Conservation (phyloP, 2,329 filamentous ascomycete genomes). For the Dendryphion nanum region DNA sequence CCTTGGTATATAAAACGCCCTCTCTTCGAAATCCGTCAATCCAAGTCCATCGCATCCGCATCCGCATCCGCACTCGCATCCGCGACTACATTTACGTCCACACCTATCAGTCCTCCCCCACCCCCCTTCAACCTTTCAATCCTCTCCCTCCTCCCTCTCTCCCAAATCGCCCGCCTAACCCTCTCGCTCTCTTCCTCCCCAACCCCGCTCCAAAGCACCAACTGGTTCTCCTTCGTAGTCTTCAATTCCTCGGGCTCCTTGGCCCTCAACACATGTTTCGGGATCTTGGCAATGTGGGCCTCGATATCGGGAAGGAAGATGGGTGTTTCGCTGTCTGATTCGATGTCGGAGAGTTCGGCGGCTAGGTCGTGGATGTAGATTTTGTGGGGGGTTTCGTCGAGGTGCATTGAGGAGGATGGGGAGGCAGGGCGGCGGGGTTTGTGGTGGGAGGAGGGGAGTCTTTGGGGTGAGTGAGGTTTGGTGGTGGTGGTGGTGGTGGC, state of each 20-base stretch:
- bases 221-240: slow-evolving; percentile 52
- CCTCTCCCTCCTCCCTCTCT: slow-evolving; percentile 66
- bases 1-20: not conserved
- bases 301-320: slow-evolving; percentile 85
- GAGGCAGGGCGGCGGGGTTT: slow-evolving; percentile 33
- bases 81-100: too few relatives aligned
- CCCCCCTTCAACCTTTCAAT: slow-evolving; percentile 1
- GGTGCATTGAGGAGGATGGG: slow-evolving; percentile 72
- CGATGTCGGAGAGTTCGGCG: slow-evolving; percentile 73
- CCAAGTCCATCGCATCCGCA: slow-evolving; percentile 67
- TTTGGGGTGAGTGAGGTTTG: slow-evolving; percentile 8
- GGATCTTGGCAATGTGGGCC: slow-evolving; percentile 71
- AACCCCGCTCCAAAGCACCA: slow-evolving; percentile 79
- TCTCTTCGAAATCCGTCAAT: slow-evolving; percentile 33
- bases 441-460: slow-evolving; percentile 16
- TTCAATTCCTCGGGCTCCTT: slow-evolving; percentile 38
- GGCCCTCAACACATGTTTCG: slow-evolving; percentile 62
- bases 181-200: slow-evolving; percentile 70
- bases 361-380: slow-evolving; percentile 91
- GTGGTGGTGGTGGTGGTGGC: slow-evolving; percentile 6
- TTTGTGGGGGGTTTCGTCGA: slow-evolving; percentile 83
- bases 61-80: slow-evolving; percentile 39
- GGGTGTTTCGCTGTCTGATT: slow-evolving; percentile 62
- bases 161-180: slow-evolving; percentile 80
- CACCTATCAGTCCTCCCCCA: too few relatives aligned